Percentiles rank a stretch among this genome's conserved stretches.
Conservation (phyloP, 352 stramenopile genomes). For the Phytopythium vexans region DNA sequence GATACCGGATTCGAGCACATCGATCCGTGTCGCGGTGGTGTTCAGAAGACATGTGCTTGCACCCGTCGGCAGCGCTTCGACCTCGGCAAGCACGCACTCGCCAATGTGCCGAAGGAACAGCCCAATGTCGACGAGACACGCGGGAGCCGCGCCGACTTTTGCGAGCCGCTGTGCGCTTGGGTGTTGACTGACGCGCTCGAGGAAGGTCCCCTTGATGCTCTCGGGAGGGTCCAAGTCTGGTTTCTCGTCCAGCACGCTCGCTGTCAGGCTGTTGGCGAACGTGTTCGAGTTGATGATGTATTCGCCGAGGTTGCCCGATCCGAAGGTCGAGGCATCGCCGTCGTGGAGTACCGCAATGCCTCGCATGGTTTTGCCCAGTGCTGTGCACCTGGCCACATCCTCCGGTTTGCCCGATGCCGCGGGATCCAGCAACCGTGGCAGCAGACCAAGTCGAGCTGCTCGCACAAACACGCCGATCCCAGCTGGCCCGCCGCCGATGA, state of each 20-base stretch:
- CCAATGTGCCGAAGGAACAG: conserved; percentile 63
- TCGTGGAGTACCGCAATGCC: conserved; percentile 67
- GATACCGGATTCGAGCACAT: conserved; percentile 43
- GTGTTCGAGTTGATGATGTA: conserved; percentile 89
- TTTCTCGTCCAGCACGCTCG: conserved; percentile 78
- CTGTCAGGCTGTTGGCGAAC: conserved; percentile 68
- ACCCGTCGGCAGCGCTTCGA: conserved; percentile 26
- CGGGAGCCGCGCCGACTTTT: conserved; percentile 44
- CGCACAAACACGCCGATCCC: conserved; percentile 76
- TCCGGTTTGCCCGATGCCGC: conserved; percentile 31
- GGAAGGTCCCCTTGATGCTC: conserved; percentile 66
- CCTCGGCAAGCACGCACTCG: conserved; percentile 34
- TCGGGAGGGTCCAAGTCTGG: conserved; percentile 70
- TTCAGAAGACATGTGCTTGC: conserved; percentile 50
- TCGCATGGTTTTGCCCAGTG: conserved; percentile 42
- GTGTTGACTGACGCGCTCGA: conserved; percentile 53
- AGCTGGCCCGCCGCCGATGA: conserved; percentile 68
- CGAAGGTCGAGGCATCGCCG: conserved; percentile 47
- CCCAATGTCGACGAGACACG: conserved; percentile 58
- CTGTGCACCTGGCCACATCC: conserved; percentile 34
- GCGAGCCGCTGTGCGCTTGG: conserved; percentile 53
- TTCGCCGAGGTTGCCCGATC: conserved; percentile 59
- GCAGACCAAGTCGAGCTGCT: conserved; percentile 56
- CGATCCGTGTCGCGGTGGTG: conserved; percentile 40
- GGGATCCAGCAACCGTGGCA: conserved; percentile 50